A percentile compares a stretch with the other conserved stretches of the same genome.
Conservation (phyloP, 352 stramenopile genomes). For the Pythium brassicae region DNA sequence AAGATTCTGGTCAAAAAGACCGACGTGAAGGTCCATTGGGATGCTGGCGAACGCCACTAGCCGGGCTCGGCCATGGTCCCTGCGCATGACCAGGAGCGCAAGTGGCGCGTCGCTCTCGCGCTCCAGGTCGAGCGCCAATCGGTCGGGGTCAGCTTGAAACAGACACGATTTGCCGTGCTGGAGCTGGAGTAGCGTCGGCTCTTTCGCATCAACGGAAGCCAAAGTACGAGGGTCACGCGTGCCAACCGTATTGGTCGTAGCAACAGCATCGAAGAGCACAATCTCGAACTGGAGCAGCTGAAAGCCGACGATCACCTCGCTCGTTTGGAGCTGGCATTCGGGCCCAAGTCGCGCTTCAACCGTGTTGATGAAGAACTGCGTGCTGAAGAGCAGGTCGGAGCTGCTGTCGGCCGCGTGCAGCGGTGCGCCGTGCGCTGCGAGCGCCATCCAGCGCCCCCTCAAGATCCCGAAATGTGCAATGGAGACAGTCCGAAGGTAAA, state of each 20-base stretch:
- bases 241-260: neutral
- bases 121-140: constrained; percentile 23
- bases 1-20: neutral
- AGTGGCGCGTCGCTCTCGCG: constrained; percentile 20
- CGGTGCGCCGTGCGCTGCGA: too few species aligned
- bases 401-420: too few species aligned
- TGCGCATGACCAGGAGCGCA: constrained; percentile 29
- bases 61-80: constrained; percentile 26
- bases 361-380: constrained; percentile 33
- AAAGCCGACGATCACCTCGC: constrained; percentile 30
- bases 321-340: neutral
- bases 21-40: constrained; percentile 23
- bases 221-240: neutral
- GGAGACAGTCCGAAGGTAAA: too few species aligned
- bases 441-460: too few species aligned
- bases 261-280: constrained; percentile 30
- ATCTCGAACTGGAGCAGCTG: constrained; percentile 52
- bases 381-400: constrained; percentile 31
- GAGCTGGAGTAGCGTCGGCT: constrained; percentile 11
- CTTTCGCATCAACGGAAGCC: neutral
- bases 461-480: too few species aligned
- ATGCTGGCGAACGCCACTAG: constrained; percentile 32
- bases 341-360: constrained; percentile 7
- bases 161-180: constrained; percentile 47
- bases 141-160: constrained; percentile 29